Evolutionary conservation across 805 yeast species (phyloP).

Genomic region (Ogataea sp.): DNA sequence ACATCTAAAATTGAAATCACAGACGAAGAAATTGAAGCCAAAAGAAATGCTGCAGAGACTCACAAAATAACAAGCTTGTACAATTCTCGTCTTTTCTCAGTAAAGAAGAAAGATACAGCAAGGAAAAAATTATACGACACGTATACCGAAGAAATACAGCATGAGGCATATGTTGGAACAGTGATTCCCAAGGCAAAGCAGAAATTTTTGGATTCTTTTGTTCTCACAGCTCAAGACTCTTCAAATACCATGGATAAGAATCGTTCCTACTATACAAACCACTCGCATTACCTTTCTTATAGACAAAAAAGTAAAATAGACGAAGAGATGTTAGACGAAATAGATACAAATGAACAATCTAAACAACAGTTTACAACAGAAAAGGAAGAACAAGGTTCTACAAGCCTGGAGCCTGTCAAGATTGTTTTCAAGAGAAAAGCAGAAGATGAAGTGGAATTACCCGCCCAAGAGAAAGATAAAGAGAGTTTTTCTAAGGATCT

Average conservation of each 20-base stretch:
- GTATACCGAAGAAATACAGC: constrained; percentile 23
- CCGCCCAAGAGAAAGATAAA: constrained; percentile 1
- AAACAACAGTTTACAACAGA: constrained; percentile 18
- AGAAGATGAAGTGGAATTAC: not conserved
- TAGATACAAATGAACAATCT: constrained; percentile 30
- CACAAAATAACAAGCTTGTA: constrained; percentile 11
- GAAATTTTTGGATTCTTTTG: constrained; percentile 22
- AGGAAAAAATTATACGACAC: constrained; percentile 27
- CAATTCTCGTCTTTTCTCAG: constrained; percentile 8
- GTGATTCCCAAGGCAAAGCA: constrained; percentile 14
- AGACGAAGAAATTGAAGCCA: constrained; percentile 14
- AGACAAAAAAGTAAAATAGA: constrained; percentile 27
- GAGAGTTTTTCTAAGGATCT: constrained; percentile 7
- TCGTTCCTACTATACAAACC: constrained; percentile 30
- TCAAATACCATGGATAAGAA: constrained; percentile 26
- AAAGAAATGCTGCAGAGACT: constrained; percentile 7
- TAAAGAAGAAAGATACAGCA: constrained; percentile 15
- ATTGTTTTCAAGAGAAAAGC: constrained; percentile 13
- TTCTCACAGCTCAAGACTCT: constrained; percentile 11
- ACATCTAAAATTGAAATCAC: constrained; percentile 14
- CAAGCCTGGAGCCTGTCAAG: constrained; percentile 16
- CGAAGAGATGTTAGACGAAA: constrained; percentile 37
- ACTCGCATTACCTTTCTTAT: constrained; percentile 33
- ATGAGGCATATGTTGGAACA: constrained; percentile 12
- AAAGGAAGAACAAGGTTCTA: constrained; percentile 10